These are phyloP conservation scores for Neonectria magnoliae DNA, from an alignment of 2,329 filamentous ascomycete species.

Conservation along the genomic window DNA sequence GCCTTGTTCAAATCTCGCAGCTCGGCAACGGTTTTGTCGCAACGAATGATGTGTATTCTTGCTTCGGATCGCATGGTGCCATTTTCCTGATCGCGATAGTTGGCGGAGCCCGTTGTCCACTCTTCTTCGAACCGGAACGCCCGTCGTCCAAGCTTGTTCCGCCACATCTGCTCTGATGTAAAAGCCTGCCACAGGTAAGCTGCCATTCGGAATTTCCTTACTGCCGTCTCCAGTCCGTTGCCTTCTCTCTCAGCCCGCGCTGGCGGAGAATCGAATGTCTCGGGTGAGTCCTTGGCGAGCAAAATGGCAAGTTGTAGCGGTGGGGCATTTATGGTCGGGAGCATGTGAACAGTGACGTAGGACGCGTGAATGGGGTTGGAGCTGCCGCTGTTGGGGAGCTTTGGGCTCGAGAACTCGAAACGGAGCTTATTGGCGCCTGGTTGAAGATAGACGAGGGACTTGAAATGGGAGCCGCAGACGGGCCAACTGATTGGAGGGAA, in stretches of 20 bases:
- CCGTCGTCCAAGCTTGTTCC: slow-evolving; percentile 85
- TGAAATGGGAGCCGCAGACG: slow-evolving; percentile 89
- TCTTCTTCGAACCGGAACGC: slow-evolving; percentile 94
- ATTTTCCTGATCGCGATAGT: slow-evolving; percentile 75
- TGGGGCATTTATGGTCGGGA: slow-evolving; percentile 80
- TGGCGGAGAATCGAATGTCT: slow-evolving; percentile 84
- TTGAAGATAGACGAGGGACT: slow-evolving; percentile 87
- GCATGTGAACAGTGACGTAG: slow-evolving; percentile 85
- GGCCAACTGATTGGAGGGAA: slow-evolving; percentile 90
- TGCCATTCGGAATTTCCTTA: slow-evolving; percentile 92
- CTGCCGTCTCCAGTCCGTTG: slow-evolving; percentile 80
- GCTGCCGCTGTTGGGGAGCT: slow-evolving; percentile 74
- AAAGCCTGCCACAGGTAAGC: slow-evolving; percentile 98
- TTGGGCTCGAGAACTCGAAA: slow-evolving; percentile 88
- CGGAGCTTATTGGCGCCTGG: slow-evolving; percentile 90
- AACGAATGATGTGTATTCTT: slow-evolving; percentile 85
- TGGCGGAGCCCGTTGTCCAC: slow-evolving; percentile 87
- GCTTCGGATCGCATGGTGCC: slow-evolving; percentile 89
- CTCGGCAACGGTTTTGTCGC: slow-evolving; percentile 85
- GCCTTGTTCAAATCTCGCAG: slow-evolving; percentile 80
- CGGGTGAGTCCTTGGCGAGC: slow-evolving; percentile 86
- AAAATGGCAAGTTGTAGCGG: slow-evolving; percentile 91
- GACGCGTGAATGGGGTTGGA: slow-evolving; percentile 79
- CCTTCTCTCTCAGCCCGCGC: slow-evolving; percentile 81
- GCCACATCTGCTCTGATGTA: slow-evolving; percentile 95